Conservation (phyloP, 2,329 filamentous ascomycete species). For the Hypoxylon sp. region DNA sequence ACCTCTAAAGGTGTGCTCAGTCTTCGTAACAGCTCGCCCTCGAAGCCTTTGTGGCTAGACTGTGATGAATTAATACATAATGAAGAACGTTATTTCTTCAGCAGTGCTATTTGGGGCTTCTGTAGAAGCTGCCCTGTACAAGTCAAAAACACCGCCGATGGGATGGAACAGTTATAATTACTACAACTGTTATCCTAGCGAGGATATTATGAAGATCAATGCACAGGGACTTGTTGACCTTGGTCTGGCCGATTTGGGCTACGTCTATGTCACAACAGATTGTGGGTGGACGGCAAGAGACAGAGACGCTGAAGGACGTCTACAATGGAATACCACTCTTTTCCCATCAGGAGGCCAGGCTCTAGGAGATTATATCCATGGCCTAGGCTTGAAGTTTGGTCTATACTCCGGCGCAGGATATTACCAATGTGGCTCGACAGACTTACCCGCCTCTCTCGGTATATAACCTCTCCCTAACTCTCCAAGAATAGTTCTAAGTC, state of each 20-base stretch:
- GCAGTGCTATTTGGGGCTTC: conserved; percentile 30
- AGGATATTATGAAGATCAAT: conserved; percentile 65
- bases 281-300: conserved; percentile 68
- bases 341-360: conserved; percentile 66
- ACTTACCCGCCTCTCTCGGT: conserved; percentile 63
- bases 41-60: neutral
- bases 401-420: conserved; percentile 68
- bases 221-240: conserved; percentile 67
- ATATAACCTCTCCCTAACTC: conserved; percentile 12
- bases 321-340: conserved; percentile 64
- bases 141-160: conserved; percentile 58
- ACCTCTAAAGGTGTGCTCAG: neutral
- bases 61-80: conserved; percentile 8
- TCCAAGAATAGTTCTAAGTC: conserved; percentile 8
- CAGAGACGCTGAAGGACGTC: conserved; percentile 60
- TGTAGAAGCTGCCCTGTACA: conserved; percentile 44
- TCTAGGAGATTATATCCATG: conserved; percentile 65
- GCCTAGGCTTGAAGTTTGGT: conserved; percentile 65
- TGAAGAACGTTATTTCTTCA: conserved; percentile 16
- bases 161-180: conserved; percentile 74
- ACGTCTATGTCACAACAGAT: conserved; percentile 69
- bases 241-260: conserved; percentile 67
- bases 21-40: neutral
- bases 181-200: conserved; percentile 65
- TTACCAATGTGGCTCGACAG: conserved; percentile 60